phyloP scores from a whole-genome alignment of 2,329 filamentous ascomycete genomes.

The Monilinia aucupariae region DNA sequence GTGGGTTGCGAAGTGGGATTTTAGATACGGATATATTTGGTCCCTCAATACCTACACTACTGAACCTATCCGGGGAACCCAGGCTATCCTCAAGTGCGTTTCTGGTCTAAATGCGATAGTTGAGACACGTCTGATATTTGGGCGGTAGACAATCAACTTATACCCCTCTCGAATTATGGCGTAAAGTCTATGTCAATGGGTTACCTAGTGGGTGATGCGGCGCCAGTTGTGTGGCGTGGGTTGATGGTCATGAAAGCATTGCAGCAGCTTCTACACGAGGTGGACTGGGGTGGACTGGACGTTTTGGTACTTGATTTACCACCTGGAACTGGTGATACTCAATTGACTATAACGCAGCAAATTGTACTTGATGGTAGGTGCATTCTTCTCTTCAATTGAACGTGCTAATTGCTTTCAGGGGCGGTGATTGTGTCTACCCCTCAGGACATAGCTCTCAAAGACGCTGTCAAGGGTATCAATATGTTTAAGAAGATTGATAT shows the following conservation, averaged over 20 bases:
- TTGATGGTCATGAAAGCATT: constrained; percentile 97
- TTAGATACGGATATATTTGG: constrained; percentile 97
- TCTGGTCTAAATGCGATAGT: constrained; percentile 8
- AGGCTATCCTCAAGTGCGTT: constrained; percentile 64
- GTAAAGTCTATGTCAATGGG: constrained; percentile 99
- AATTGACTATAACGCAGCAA: constrained; percentile 95
- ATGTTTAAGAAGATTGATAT: constrained; percentile 80
- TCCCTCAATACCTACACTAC: constrained; percentile 84
- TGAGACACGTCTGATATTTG: constrained; percentile 26
- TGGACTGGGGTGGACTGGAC: constrained; percentile 88
- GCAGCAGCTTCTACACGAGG: constrained; percentile 90
- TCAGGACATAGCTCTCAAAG: constrained; percentile 85
- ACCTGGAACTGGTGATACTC: constrained; percentile 90
- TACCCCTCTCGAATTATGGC: constrained; percentile 90
- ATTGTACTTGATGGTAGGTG: constrained; percentile 74
- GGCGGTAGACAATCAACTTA: constrained; percentile 63
- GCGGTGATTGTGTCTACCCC: constrained; percentile 88
- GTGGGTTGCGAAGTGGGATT: constrained; percentile 77
- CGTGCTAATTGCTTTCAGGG: constrained; percentile 41
- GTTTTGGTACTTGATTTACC: constrained; percentile 86
- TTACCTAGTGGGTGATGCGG: constrained; percentile 73
- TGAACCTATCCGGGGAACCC: constrained; percentile 76
- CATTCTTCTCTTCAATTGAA: background rate
- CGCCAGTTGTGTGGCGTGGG: constrained; percentile 89
- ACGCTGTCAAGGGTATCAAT: constrained; percentile 84